These are phyloP conservation scores for Apiospora sp. DNA, from an alignment of 2,329 filamentous ascomycete species.

Conservation along the genomic window DNA sequence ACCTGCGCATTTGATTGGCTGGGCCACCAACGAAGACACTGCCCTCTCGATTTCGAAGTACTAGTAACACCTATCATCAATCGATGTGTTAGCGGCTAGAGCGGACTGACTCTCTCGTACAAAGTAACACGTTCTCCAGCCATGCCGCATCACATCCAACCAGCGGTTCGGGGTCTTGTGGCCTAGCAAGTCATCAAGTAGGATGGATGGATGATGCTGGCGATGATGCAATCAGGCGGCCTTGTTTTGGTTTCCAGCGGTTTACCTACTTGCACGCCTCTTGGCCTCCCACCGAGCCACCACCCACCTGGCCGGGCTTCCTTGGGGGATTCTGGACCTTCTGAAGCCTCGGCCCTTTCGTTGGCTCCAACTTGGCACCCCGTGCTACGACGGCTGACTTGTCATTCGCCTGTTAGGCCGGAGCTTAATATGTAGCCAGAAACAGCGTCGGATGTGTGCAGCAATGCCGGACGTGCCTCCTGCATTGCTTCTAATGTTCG, in stretches of 20 bases:
- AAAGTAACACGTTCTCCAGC: not conserved
- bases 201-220: constrained; percentile 13
- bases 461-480: constrained; percentile 8
- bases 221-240: constrained; percentile 19
- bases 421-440: constrained; percentile 5
- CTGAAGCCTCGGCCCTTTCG: not conserved
- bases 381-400: constrained; percentile 15
- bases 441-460: constrained; percentile 18
- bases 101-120: constrained; percentile 3
- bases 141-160: not conserved
- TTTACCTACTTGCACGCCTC: not conserved
- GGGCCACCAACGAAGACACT: not conserved
- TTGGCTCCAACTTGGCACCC: constrained; percentile 2
- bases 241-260: not conserved
- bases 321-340: constrained; percentile 2
- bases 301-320: not conserved
- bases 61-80: not conserved
- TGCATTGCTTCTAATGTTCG: constrained; percentile 1
- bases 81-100: not conserved
- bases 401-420: constrained; percentile 12
- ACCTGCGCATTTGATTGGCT: not conserved
- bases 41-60: not conserved
- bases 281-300: not conserved
- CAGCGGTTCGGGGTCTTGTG: constrained; percentile 15
- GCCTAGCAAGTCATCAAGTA: constrained; percentile 19